These are phyloP conservation scores for Ceratobasidium sp. DNA, from an alignment of 1,284 basidiomycete species.

Conservation along the genomic window DNA sequence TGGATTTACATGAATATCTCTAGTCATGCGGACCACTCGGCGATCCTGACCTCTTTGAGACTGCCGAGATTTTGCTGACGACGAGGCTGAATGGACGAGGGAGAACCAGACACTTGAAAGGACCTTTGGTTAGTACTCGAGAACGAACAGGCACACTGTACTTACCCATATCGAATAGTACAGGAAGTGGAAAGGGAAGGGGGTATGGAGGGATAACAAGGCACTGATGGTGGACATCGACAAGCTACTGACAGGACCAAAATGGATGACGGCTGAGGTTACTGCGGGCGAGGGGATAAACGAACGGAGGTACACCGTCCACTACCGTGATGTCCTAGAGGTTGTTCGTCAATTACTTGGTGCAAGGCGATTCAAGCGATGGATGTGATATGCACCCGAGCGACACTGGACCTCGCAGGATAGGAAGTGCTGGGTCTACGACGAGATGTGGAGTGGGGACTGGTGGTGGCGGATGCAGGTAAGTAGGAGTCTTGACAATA, in stretches of 20 bases:
- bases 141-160: too few relatives aligned
- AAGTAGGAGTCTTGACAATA: not conserved
- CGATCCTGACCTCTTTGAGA: conserved; percentile 9
- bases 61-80: conserved; percentile 32
- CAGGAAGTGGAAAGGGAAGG: conserved; percentile 15
- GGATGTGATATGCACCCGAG: conserved; percentile 14
- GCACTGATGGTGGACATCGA: conserved; percentile 14
- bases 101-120: conserved; percentile 6
- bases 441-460: conserved; percentile 21
- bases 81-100: not conserved
- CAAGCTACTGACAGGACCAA: conserved; percentile 1
- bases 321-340: conserved; percentile 8
- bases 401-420: too few relatives aligned
- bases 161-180: not conserved
- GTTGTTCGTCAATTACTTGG: conserved; percentile 12
- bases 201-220: conserved; percentile 9
- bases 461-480: conserved; percentile 29
- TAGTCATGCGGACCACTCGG: not conserved
- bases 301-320: not conserved
- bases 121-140: not conserved
- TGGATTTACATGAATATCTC: conserved; percentile 1
- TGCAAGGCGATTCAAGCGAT: conserved; percentile 2
- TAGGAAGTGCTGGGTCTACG: conserved; percentile 1
- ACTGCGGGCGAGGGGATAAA: not conserved
- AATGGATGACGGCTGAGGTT: conserved; percentile 2